Conservation (phyloP, 1,284 basidiomycete species). For the Schizophyllum amplum region DNA sequence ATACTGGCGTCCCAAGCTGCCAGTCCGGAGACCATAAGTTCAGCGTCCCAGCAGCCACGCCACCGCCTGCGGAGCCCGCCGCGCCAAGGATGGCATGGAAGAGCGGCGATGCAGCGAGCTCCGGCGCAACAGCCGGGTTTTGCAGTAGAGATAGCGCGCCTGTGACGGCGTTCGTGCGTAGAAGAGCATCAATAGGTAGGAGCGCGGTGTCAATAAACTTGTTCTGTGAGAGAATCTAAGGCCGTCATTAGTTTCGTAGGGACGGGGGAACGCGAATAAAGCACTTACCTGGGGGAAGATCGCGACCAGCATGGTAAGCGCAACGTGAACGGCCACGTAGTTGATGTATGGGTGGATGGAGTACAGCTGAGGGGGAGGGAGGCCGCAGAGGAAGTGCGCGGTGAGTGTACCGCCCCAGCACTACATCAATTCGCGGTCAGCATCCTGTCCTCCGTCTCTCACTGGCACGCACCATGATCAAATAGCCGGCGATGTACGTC, state of each 20-base stretch:
- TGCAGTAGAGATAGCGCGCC: constrained; percentile 24
- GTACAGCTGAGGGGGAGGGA: constrained; percentile 39
- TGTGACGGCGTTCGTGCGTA: constrained; percentile 33
- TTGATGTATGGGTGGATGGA: constrained; percentile 34
- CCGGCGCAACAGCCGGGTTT: constrained; percentile 20
- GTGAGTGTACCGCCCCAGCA: constrained; percentile 39
- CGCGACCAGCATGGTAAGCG: constrained; percentile 31
- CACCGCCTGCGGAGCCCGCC: constrained; percentile 33
- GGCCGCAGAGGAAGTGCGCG: constrained; percentile 30
- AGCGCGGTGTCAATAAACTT: constrained; percentile 30
- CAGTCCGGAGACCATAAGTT: constrained; percentile 31
- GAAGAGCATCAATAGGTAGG: constrained; percentile 39
- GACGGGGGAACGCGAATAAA: neutral
- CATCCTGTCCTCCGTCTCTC: neutral
- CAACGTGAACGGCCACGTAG: constrained; percentile 35
- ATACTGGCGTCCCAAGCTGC: constrained; percentile 32
- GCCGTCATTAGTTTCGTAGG: neutral
- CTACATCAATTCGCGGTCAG: constrained; percentile 16
- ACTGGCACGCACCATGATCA: constrained; percentile 31
- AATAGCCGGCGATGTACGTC: constrained; percentile 34
- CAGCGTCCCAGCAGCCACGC: constrained; percentile 32
- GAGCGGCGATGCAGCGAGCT: constrained; percentile 28
- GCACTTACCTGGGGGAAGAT: constrained; percentile 25
- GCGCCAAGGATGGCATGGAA: constrained; percentile 36
- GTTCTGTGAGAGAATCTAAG: constrained; percentile 21